Conservation (phyloP, 2,329 filamentous ascomycete species). For the Aspergillus niger region DNA sequence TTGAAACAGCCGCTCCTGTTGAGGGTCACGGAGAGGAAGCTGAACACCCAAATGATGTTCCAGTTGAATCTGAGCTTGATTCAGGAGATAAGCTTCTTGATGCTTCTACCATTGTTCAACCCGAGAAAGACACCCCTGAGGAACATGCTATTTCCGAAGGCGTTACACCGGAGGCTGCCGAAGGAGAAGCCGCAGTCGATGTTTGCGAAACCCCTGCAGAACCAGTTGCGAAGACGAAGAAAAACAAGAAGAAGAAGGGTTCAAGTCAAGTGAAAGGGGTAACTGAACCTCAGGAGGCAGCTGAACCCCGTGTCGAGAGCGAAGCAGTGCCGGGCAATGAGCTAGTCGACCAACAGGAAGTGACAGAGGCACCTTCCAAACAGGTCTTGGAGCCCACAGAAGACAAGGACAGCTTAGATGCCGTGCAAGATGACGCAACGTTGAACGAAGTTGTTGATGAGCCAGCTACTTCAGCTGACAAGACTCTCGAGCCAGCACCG, state of each 20-base stretch:
- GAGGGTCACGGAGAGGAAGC: background rate
- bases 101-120: background rate
- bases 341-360: background rate
- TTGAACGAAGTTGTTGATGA: background rate
- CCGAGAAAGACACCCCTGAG: background rate
- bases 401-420: background rate
- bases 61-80: background rate
- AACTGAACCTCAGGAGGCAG: slow-evolving; percentile 1
- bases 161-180: background rate
- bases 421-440: background rate
- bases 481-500: background rate
- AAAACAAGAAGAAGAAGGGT: slow-evolving; percentile 30
- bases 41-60: background rate
- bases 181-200: background rate
- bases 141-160: background rate
- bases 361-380: background rate
- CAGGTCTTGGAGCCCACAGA: background rate
- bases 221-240: slow-evolving; percentile 23
- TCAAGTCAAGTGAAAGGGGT: slow-evolving; percentile 11
- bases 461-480: background rate
- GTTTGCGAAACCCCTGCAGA: slow-evolving; percentile 10
- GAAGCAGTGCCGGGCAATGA: slow-evolving; percentile 3
- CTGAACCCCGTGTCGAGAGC: background rate
- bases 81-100: too few species aligned
- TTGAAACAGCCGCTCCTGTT: background rate